Evolutionary conservation across 179 eudicot genomes (phyloP).

Genomic region (Gypsophila paniculata): DNA sequence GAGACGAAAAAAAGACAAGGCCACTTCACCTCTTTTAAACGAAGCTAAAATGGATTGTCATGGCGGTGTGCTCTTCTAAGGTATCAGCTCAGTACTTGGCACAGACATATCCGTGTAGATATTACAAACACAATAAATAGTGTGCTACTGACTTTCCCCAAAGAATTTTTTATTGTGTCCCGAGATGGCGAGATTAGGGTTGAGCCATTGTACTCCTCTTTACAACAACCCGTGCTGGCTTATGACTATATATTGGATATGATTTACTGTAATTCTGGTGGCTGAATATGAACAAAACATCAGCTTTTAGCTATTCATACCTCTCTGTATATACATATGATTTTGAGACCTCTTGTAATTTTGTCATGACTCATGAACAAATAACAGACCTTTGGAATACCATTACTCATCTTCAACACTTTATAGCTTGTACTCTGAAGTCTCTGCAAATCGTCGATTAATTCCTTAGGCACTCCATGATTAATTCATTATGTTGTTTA

Average conservation of each 20-base stretch:
- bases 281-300: constrained; percentile 10
- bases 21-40: constrained; percentile 1
- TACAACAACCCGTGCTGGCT: constrained; percentile 5
- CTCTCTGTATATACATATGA: not conserved
- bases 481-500: no score
- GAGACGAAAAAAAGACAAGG: constrained; percentile 8
- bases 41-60: constrained; percentile 8
- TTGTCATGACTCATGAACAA: not conserved
- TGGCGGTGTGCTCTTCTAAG: constrained; percentile 11
- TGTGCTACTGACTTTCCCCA: constrained; percentile 10
- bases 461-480: not conserved
- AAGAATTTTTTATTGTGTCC: constrained; percentile 6
- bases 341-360: not conserved
- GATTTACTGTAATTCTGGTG: constrained; percentile 21
- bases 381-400: not conserved
- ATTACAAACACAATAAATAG: constrained; percentile 12
- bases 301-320: not conserved
- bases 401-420: no score
- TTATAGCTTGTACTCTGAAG: no score
- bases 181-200: constrained; percentile 11
- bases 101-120: not conserved
- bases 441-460: not conserved
- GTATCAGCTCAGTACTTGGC: constrained; percentile 26
- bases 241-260: constrained; percentile 17
- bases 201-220: constrained; percentile 1